Conservation (phyloP, 2,329 filamentous ascomycete species). For the Fusarium sp. region DNA sequence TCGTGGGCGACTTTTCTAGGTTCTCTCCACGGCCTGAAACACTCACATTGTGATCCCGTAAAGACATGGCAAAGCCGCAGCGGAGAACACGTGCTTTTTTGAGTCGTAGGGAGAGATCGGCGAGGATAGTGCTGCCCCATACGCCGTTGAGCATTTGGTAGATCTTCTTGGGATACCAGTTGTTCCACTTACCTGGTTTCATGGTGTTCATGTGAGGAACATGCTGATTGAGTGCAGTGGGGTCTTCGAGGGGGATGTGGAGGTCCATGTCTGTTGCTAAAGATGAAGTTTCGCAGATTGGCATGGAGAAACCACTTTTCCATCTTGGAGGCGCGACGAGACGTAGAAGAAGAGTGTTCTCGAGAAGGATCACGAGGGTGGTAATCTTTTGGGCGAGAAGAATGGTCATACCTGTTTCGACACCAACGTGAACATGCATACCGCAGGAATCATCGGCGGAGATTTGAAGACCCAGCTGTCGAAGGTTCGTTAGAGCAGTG, state of each 20-base stretch:
- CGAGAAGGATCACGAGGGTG: slow-evolving; percentile 37
- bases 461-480: slow-evolving; percentile 11
- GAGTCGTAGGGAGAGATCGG: neutral
- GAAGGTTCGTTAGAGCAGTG: slow-evolving; percentile 15
- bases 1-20: slow-evolving; percentile 26
- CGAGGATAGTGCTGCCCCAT: slow-evolving; percentile 24
- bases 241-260: neutral
- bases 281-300: neutral
- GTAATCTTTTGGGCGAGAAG: slow-evolving; percentile 40
- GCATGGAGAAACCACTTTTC: neutral
- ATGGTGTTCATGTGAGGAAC: neutral
- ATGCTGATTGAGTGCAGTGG: neutral
- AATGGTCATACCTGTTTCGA: slow-evolving; percentile 38
- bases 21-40: neutral
- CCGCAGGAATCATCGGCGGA: slow-evolving; percentile 38
- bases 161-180: neutral
- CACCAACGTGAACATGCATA: slow-evolving; percentile 44
- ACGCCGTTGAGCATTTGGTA: slow-evolving; percentile 11
- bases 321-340: slow-evolving; percentile 9
- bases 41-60: neutral
- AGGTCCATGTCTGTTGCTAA: neutral
- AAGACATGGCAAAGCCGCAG: slow-evolving; percentile 6
- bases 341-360: slow-evolving; percentile 26
- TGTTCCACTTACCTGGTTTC: slow-evolving; percentile 17
- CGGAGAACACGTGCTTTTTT: accelerated